Conservation (phyloP, 2,329 filamentous ascomycete genomes). For the Alternaria atra region DNA sequence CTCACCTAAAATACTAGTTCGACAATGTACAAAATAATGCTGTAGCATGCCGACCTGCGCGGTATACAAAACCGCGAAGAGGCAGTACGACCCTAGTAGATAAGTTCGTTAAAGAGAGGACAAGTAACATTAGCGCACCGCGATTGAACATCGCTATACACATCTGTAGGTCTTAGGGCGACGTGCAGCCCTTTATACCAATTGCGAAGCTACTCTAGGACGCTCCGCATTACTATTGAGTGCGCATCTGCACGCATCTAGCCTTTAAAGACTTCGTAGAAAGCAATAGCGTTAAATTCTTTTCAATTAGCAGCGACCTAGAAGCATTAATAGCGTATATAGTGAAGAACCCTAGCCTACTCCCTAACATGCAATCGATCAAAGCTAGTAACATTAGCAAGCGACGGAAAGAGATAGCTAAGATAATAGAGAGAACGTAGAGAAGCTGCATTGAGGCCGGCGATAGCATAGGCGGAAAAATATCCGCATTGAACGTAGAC, state of each 20-base stretch:
- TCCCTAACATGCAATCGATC: constrained; percentile 40
- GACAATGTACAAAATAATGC: constrained; percentile 17
- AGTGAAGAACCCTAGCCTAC: constrained; percentile 59
- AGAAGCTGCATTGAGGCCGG: constrained; percentile 52
- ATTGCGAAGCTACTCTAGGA: constrained; percentile 60
- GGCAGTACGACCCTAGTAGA: neutral
- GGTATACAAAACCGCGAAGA: neutral
- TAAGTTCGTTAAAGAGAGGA: neutral
- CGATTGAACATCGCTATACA: constrained; percentile 64
- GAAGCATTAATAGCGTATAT: constrained; percentile 61
- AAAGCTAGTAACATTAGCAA: constrained; percentile 46
- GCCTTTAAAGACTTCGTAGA: constrained; percentile 32
- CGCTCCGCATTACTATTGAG: constrained; percentile 33
- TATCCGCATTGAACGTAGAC: constrained; percentile 23
- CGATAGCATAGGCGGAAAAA: constrained; percentile 27
- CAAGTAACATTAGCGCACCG: constrained; percentile 12
- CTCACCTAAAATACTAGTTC: constrained; percentile 27
- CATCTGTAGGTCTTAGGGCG: constrained; percentile 62
- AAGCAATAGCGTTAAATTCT: constrained; percentile 50
- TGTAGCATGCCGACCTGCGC: neutral
- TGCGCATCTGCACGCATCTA: constrained; percentile 43
- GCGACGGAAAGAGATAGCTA: constrained; percentile 37
- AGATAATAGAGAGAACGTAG: constrained; percentile 47
- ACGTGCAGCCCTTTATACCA: constrained; percentile 69
- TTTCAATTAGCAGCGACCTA: constrained; percentile 46